Evolutionary conservation across 2,329 filamentous ascomycete species (phyloP), one percentile per base, ranked within the genome.

Genomic region (Pleurostoma richardsiae): DNA sequence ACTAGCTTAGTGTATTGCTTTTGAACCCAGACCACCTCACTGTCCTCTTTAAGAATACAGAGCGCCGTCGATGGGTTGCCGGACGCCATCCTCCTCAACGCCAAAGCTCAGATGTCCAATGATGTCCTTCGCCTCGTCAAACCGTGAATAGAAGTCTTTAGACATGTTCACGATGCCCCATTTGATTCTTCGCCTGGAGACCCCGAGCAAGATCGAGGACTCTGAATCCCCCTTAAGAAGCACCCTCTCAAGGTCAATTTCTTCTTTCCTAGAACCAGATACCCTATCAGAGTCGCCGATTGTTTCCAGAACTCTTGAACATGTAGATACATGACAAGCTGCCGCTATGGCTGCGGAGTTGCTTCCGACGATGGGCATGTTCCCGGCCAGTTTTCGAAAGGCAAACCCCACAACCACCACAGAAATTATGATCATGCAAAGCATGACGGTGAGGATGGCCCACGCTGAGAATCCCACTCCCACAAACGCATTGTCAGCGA

Each of bases 151-250:
- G 28, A 40, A 45, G 3, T 40, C 36, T 4, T 29, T 28, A 5
- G 38, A 28, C 43, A 45, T 45, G 27, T 8, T 38, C 27, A 45
- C 43, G 10, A 30, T 38, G 10, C 43, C 43, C 43, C 43, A 45
- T 4, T 26, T 28, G 4, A 45, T 31, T 27, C 27, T 43, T 11
- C 42, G 36, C 10, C 8, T 27, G 29, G n/a, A 11, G 38, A 19
- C 43, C 39, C n/a, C 8, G 28, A 29, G 43, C 29, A 4, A 45
- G 4, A 6, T 30, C 43, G 10, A n/a, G 30, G 19, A 10, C 6
- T 29, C 42, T n/a, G 29, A 26, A 39, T 19, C 10, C 5, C 26
- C 7, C 19, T 36, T 36, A 36, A 36, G 33, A n/a, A 36, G 33
- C 33, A 36, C 33, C 8, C 33, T 36, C 8, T 36, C 33, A 36